Conservation (phyloP, 441 rosid species). For the Erodium chrysanthum region DNA sequence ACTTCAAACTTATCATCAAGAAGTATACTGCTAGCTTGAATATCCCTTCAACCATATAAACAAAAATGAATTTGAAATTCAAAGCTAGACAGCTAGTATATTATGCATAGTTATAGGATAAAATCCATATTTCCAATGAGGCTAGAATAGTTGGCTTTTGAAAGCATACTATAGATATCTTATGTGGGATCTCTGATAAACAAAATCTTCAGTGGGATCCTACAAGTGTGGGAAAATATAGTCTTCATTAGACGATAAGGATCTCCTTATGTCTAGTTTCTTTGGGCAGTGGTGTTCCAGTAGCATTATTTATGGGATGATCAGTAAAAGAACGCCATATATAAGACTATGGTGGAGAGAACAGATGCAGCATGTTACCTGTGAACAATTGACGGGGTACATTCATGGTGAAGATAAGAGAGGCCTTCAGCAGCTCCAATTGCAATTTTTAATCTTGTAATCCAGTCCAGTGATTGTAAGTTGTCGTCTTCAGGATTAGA, state of each 20-base stretch:
- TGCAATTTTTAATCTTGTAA: constrained; percentile 88
- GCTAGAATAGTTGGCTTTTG: neutral
- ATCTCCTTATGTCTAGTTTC: no score
- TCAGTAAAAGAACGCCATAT: no score
- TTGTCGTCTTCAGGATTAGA: constrained; percentile 41
- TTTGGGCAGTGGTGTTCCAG: no score
- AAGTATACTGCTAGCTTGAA: constrained; percentile 95
- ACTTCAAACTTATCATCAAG: constrained; percentile 98
- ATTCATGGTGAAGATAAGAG: constrained; percentile 77
- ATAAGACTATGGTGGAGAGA: constrained; percentile 10
- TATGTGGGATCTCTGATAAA: no score
- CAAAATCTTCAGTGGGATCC: no score
- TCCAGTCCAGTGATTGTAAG: constrained; percentile 90
- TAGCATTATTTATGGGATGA: no score
- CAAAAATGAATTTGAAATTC: constrained; percentile 16
- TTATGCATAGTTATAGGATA: neutral
- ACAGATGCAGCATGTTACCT: constrained; percentile 37
- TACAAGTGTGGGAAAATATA: no score
- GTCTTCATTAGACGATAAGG: no score
- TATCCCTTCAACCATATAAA: constrained; percentile 49
- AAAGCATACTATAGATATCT: neutral
- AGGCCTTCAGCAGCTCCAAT: constrained; percentile 87
- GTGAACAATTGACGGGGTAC: constrained; percentile 83
- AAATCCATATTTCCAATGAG: neutral
- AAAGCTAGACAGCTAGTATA: neutral